Evolutionary conservation across 2,329 filamentous ascomycete genomes (phyloP), one percentile per base, ranked within the genome.

Genomic region (Ascomycota sp.): DNA sequence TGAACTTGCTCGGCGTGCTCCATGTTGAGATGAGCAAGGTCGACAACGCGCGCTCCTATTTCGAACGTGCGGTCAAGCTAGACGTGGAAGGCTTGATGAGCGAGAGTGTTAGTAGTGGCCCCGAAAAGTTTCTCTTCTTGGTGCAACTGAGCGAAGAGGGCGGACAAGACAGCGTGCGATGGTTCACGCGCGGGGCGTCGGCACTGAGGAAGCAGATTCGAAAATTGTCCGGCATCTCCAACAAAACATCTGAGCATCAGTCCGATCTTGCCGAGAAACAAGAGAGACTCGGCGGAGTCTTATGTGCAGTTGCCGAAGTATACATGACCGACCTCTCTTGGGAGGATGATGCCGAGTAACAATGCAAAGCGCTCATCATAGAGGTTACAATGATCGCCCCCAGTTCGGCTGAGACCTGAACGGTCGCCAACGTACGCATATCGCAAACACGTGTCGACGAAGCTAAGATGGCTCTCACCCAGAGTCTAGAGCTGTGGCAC

Each of bases 321-420:
- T 98, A 94, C 61, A 98, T 98, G 89, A 98, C 89, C 8, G 89
- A 98, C 57, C 57, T 95, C 42, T 89, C 79, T 43, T 89, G 69
- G 81, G 85, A 94, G 53, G 71, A 74, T 30, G 83, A 94, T 46
- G 89, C 86, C 5, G 89, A 98, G 57, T 60, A 68, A 39, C 69
- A 75, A 40, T 98, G 91, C 58, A 86, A 98, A 54, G 59, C 69
- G 5, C 70, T 93, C 34, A 70, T 95, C 38, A 92, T 85, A 5
- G 83, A 98, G 57, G 89, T 89, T 19, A 74, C 89, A 33, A 59
- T 92, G 42, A 69, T 91, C 36, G 79, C 79, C 34, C 83, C 86
- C 4, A 67, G 75, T 32, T 75, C 71, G 32, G 69, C 85, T 4
- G 86, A 94, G 54, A 79, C 83, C n/a, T 72, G 93, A 56, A 95